phyloP scores from a whole-genome alignment of 2,329 filamentous ascomycete species.

The Neofusicoccum kwambonambiense region DNA sequence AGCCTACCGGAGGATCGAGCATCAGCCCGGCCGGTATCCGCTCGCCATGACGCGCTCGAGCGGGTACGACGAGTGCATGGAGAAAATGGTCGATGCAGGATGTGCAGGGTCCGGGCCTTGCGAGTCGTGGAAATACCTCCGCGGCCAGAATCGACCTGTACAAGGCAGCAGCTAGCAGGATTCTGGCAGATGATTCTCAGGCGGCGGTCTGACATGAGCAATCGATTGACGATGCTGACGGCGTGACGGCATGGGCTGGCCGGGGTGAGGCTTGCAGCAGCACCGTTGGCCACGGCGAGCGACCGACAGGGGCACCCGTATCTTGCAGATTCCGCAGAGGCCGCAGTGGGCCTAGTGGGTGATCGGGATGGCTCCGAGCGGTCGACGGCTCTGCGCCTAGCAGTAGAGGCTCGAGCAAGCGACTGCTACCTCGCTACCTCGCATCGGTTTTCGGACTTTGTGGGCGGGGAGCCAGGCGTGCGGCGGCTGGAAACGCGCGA shows the following conservation, averaged over 20 bases:
- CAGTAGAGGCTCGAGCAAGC: background rate
- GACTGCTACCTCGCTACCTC: background rate
- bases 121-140: background rate
- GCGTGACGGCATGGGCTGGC: background rate
- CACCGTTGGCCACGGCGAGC: background rate
- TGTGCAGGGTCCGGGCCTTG: background rate
- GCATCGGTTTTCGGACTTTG: constrained; percentile 18
- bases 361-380: background rate
- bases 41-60: background rate
- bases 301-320: constrained; percentile 2
- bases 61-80: background rate
- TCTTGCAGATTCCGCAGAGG: background rate
- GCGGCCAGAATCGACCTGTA: background rate
- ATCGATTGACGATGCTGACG: background rate
- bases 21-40: background rate
- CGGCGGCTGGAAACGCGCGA: background rate
- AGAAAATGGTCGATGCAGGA: background rate
- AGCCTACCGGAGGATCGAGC: background rate
- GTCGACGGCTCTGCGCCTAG: background rate
- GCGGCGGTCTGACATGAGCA: background rate
- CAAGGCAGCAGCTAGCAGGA: background rate
- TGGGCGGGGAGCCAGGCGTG: constrained; percentile 22
- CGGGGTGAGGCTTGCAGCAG: background rate
- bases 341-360: too few species aligned
- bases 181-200: too few species aligned